Conservation (phyloP, 768 basidiomycete genomes). For the Mycena albidolilacea region DNA sequence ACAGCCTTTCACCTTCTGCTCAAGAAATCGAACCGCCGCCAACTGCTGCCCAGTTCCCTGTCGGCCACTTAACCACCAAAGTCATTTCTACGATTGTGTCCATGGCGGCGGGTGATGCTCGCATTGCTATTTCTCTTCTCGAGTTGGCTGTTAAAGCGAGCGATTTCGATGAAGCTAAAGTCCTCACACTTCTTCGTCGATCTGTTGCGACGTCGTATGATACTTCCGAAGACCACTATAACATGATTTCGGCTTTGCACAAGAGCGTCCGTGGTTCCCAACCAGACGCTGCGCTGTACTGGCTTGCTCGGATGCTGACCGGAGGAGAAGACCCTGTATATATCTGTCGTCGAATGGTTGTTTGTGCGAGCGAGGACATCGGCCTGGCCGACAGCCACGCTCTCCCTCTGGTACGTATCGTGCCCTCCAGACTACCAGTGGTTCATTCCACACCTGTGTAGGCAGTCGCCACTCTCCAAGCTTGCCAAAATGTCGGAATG, state of each 20-base stretch:
- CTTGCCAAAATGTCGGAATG: slow-evolving; percentile 83
- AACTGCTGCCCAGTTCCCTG: slow-evolving; percentile 42
- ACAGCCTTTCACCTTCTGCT: slow-evolving; percentile 25
- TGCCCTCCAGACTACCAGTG: neutral
- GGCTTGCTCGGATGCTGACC: slow-evolving; percentile 88
- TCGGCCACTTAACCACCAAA: slow-evolving; percentile 56
- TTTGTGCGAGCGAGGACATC: slow-evolving; percentile 90
- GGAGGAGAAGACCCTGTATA: slow-evolving; percentile 88
- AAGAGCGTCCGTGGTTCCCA: slow-evolving; percentile 87
- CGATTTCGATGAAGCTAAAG: slow-evolving; percentile 57
- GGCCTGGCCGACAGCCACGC: slow-evolving; percentile 86
- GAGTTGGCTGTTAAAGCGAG: slow-evolving; percentile 73
- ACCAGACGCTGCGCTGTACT: slow-evolving; percentile 86
- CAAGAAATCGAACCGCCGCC: neutral
- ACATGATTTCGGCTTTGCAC: slow-evolving; percentile 89
- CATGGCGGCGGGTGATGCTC: slow-evolving; percentile 78
- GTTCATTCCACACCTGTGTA: slow-evolving; percentile 42
- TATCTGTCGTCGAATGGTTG: slow-evolving; percentile 80
- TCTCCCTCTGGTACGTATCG: slow-evolving; percentile 73
- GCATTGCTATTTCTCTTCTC: slow-evolving; percentile 83
- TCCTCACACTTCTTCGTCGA: slow-evolving; percentile 71
- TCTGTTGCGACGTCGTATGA: slow-evolving; percentile 81
- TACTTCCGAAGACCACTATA: slow-evolving; percentile 81
- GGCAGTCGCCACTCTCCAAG: slow-evolving; percentile 75
- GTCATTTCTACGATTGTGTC: slow-evolving; percentile 66